Base-by-base conservation (phyloP, 345 rosid genomes). In the Lenwebbia sp. region DNA sequence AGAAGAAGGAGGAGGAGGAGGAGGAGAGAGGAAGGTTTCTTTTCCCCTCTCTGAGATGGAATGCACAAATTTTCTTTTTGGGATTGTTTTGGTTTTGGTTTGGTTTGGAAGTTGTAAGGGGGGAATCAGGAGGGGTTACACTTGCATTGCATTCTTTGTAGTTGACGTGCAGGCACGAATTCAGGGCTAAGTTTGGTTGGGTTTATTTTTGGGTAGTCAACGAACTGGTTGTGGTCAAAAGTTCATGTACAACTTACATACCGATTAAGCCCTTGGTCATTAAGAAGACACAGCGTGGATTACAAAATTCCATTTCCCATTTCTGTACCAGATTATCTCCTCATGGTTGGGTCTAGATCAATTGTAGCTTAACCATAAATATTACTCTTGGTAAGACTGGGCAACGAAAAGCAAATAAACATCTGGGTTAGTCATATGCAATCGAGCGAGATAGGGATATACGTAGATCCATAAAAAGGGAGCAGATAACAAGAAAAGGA, bases 161-260 rank as follows among this genome's bases (percentile, higher is more conserved):
- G 94, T 85, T 82, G 91, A 89, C 93, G 96, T 94, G 95, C 83
- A 78, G 84, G 89, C 94, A 93, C 96, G 94, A 91, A 90, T 93
- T 92, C 52, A 86, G 87, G 87, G 50, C 84, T 28, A 53, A 47
- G 74, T 37, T 83, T 54, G 55, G 54, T 52, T 52, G 44, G 75
- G 47, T 70, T 70, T 70, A 70, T 70, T 70, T 70, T 70, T 70
- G 81, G 81, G 47, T 37, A 70, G 81, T 70, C 81, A 70, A 70
- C 81, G 47, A 70, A 40, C 26, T 21, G 47, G 78, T 70, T 47
- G 13, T 19, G 81, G 81, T 70, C 47, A 70, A 37, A 37, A 70
- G 81, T 70, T 19, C 25, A 37, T 70, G 47, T 22, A 22, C 81
- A 37, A 37, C 81, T 37, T 9, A 70, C 78, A 70, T 5, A 70